Conservation (phyloP, 345 rosid genomes). For the Crucihimalaya himalaica region DNA sequence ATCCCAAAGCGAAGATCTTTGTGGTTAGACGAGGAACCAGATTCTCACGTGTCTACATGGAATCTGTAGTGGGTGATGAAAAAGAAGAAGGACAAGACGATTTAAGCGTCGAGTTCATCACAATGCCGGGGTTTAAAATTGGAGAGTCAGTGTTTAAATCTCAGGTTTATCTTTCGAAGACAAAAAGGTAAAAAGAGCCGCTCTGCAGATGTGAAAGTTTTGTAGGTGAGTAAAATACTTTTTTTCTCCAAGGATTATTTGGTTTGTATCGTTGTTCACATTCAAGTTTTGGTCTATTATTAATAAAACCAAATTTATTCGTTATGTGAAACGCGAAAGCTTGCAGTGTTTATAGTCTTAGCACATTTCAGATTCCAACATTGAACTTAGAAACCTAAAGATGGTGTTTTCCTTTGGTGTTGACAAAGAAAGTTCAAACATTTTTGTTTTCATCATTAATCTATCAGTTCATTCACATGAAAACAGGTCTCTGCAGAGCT, state of each 20-base stretch:
- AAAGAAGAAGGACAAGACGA: conserved; percentile 15
- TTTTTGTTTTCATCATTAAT: neutral
- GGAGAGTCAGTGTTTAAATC: conserved; percentile 47
- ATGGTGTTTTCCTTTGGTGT: neutral
- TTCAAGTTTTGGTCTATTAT: conserved; percentile 14
- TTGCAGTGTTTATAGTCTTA: conserved; percentile 16
- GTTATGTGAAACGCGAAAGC: neutral
- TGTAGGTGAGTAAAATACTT: neutral
- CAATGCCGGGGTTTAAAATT: conserved; percentile 65
- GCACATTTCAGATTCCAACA: neutral
- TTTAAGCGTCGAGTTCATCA: conserved; percentile 53
- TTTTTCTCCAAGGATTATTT: conserved; percentile 11
- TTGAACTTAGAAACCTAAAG: conserved; percentile 1
- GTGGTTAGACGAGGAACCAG: conserved; percentile 49
- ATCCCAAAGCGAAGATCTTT: conserved; percentile 52
- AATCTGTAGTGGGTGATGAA: conserved; percentile 36
- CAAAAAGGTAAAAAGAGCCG: neutral
- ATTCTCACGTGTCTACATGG: conserved; percentile 54
- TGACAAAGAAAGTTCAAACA: conserved; percentile 6
- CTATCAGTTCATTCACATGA: conserved; percentile 26
- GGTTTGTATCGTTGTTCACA: conserved; percentile 6
- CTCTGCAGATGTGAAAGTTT: conserved; percentile 18
- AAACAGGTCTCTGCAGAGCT: conserved; percentile 58
- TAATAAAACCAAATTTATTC: conserved; percentile 9
- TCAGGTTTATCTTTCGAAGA: conserved; percentile 53